Conservation (phyloP, 352 stramenopile genomes). For the Achlya hypogyna region DNA sequence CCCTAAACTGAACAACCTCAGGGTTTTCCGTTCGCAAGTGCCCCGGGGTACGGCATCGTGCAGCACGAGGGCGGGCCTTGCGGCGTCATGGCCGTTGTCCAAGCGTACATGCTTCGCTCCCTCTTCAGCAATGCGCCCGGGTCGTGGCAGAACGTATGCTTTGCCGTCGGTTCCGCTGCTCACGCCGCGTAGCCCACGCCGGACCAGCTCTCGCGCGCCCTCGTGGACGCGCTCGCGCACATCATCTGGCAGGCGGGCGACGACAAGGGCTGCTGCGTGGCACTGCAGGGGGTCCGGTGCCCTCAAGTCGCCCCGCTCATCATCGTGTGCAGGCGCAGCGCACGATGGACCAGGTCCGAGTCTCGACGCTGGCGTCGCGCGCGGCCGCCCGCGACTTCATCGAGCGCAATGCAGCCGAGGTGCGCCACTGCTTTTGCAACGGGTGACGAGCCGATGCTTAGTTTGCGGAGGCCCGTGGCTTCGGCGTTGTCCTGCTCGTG, state of each 20-base stretch:
- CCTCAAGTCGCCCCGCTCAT: neutral
- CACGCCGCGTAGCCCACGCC: conserved; percentile 29
- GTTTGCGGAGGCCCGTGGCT: conserved; percentile 46
- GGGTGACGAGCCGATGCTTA: conserved; percentile 9
- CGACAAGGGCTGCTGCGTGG: conserved; percentile 28
- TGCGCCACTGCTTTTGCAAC: conserved; percentile 20
- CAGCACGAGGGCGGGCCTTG: conserved; percentile 92
- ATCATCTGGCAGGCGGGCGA: conserved; percentile 58
- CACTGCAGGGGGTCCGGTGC: conserved; percentile 24
- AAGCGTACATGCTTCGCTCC: conserved; percentile 85
- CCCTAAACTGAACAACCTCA: no score
- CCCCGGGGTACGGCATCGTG: conserved; percentile 82
- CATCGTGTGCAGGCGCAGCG: neutral
- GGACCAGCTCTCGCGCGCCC: conserved; percentile 29
- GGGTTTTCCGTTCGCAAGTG: conserved; percentile 59
- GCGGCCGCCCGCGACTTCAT: conserved; percentile 8
- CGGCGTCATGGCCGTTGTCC: conserved; percentile 89
- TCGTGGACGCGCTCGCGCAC: conserved; percentile 43
- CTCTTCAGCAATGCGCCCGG: conserved; percentile 33
- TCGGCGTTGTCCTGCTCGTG: conserved; percentile 65
- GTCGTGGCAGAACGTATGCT: conserved; percentile 53
- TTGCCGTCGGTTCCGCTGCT: conserved; percentile 22
- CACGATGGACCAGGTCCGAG: neutral
- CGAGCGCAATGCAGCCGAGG: neutral
- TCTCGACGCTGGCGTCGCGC: neutral